These are phyloP conservation scores for Clitopilus hobsonii DNA, from an alignment of 768 basidiomycete species.

Conservation along the genomic window DNA sequence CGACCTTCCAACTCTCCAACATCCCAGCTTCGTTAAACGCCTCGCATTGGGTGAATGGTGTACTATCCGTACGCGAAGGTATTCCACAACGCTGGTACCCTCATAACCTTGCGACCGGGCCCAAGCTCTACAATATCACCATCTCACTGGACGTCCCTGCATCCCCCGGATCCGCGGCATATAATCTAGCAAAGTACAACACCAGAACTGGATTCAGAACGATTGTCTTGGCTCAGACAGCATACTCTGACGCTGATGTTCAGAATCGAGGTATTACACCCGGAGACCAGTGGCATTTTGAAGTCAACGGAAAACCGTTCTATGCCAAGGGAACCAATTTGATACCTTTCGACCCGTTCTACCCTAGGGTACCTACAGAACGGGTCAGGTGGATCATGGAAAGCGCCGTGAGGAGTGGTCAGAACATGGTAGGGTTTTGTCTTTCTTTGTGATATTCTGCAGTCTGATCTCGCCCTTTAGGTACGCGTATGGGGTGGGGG, in stretches of 20 bases:
- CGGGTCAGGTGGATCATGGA: conserved; percentile 52
- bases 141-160: conserved; percentile 29
- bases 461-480: conserved; percentile 20
- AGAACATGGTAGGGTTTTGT: conserved; percentile 47
- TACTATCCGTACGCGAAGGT: conserved; percentile 40
- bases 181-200: conserved; percentile 30
- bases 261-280: conserved; percentile 45
- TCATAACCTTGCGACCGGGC: conserved; percentile 46
- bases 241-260: conserved; percentile 42
- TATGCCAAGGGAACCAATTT: conserved; percentile 54
- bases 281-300: conserved; percentile 59
- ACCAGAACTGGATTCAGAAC: conserved; percentile 55
- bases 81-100: conserved; percentile 51
- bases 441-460: neutral
- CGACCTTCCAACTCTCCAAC: conserved; percentile 18
- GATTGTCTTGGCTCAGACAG: conserved; percentile 44
- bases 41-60: conserved; percentile 33
- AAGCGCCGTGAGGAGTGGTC: conserved; percentile 49
- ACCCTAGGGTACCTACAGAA: conserved; percentile 43
- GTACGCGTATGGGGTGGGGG: conserved; percentile 63
- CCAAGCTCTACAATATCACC: conserved; percentile 49
- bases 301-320: conserved; percentile 53
- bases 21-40: conserved; percentile 17
- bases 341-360: conserved; percentile 61
- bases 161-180: conserved; percentile 9